Conservation (phyloP, 129 eudicot genomes). For the Calendula officinalis region DNA sequence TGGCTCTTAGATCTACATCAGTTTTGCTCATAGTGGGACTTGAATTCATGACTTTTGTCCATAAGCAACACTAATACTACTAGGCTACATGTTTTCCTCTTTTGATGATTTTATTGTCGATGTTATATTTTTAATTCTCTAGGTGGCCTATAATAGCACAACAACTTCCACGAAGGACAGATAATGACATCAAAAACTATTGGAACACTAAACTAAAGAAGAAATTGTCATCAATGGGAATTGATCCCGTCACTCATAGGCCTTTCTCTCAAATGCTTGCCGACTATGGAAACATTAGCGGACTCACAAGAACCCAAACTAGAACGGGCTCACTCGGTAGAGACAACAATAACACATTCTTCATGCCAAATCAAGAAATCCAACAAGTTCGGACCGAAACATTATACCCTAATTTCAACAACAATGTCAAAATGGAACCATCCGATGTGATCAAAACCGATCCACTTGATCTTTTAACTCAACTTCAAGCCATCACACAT, state of each 20-base stretch:
- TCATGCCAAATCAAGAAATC: conserved; percentile 34
- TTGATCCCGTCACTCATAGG: conserved; percentile 83
- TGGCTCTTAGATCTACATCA: no score
- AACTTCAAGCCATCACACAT: conserved; percentile 65
- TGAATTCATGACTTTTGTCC: no score
- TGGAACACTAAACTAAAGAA: conserved; percentile 77
- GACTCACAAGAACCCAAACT: conserved; percentile 42
- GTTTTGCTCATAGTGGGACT: no score
- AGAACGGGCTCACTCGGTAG: conserved; percentile 37
- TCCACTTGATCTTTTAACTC: conserved; percentile 60
- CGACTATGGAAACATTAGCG: conserved; percentile 78
- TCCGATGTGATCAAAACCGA: conserved; percentile 26
- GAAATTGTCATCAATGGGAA: conserved; percentile 75
- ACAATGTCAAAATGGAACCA: conserved; percentile 37
- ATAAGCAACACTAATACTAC: no score
- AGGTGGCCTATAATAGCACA: conserved; percentile 94
- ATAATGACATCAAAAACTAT: conserved; percentile 70
- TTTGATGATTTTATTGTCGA: neutral
- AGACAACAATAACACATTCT: conserved; percentile 39
- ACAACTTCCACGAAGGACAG: conserved; percentile 90
- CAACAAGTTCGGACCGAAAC: conserved; percentile 27
- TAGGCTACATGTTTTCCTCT: no score
- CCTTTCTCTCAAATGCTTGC: conserved; percentile 92
- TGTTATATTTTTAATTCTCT: neutral
- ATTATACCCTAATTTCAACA: conserved; percentile 30